Percentiles rank a stretch among this genome's conserved stretches.
phyloP scores from a whole-genome alignment of 805 yeast genomes.

The Pichia exigua region DNA sequence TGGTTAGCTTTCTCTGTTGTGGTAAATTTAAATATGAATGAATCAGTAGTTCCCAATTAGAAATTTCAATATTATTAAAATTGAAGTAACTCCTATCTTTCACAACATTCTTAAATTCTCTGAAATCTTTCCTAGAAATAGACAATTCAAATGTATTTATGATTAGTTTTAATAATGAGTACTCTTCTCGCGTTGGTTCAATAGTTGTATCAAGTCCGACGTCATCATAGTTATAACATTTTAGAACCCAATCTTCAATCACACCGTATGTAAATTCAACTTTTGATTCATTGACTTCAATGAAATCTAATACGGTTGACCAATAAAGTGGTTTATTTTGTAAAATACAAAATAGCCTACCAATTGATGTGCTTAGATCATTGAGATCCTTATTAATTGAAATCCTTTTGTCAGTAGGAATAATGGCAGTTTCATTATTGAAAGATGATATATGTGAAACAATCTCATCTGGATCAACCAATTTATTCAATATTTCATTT shows the following conservation, averaged over 20 bases:
- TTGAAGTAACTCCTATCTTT: constrained; percentile 19
- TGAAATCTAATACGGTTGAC: constrained; percentile 39
- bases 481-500: constrained; percentile 1
- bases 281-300: constrained; percentile 18
- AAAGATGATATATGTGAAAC: not conserved
- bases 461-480: constrained; percentile 4
- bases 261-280: constrained; percentile 18
- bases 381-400: constrained; percentile 33
- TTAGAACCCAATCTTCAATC: constrained; percentile 30
- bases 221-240: constrained; percentile 24
- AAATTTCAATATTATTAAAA: constrained; percentile 8
- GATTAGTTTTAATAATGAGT: constrained; percentile 53
- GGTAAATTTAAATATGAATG: constrained; percentile 38
- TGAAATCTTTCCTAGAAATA: constrained; percentile 22
- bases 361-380: constrained; percentile 59
- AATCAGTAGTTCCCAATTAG: constrained; percentile 39
- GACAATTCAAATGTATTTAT: constrained; percentile 37
- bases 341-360: constrained; percentile 67
- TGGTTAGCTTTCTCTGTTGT: constrained; percentile 40
- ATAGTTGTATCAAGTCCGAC: constrained; percentile 11
- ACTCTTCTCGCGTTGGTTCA: constrained; percentile 61
- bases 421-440: constrained; percentile 30
- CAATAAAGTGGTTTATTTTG: constrained; percentile 80
- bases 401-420: constrained; percentile 27
- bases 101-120: constrained; percentile 21